These are phyloP conservation scores for Yamadazyma laniorum DNA, from an alignment of 805 yeast species.

Conservation along the genomic window DNA sequence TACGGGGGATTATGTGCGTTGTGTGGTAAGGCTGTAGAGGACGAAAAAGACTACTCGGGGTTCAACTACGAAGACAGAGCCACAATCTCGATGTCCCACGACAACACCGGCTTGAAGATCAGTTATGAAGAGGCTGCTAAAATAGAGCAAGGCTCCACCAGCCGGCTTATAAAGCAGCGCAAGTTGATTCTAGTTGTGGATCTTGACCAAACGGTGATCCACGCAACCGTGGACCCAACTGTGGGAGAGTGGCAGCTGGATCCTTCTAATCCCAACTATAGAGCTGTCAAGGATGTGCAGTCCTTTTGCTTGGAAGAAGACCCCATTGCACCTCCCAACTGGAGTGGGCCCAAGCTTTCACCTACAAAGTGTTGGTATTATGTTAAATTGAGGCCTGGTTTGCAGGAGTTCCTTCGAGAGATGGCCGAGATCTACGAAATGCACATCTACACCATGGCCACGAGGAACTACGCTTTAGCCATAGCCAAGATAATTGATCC, in stretches of 20 bases:
- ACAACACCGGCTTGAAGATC: constrained; percentile 77
- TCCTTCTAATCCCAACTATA: constrained; percentile 78
- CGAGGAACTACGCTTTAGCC: constrained; percentile 85
- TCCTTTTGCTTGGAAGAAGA: constrained; percentile 80
- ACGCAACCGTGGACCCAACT: constrained; percentile 96
- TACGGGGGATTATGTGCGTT: constrained; percentile 93
- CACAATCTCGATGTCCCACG: constrained; percentile 86
- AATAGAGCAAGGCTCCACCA: constrained; percentile 67
- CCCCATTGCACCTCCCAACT: constrained; percentile 53
- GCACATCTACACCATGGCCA: constrained; percentile 98
- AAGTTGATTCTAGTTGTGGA: constrained; percentile 91
- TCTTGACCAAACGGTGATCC: constrained; percentile 95
- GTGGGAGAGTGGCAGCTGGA: constrained; percentile 96
- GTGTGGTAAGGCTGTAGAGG: constrained; percentile 78
- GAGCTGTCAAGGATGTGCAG: constrained; percentile 77
- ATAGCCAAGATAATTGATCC: constrained; percentile 94
- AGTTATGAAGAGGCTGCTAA: constrained; percentile 83
- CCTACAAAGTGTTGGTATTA: constrained; percentile 79
- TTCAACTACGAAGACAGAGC: constrained; percentile 69
- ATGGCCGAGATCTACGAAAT: constrained; percentile 72
- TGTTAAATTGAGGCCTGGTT: constrained; percentile 88
- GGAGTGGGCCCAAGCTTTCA: constrained; percentile 59
- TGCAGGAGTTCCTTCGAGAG: constrained; percentile 65
- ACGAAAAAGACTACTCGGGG: constrained; percentile 71
- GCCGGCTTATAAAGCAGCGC: constrained; percentile 55